A percentile compares a stretch with the other conserved stretches of the same genome.
phyloP scores from a whole-genome alignment of 331 rosid species.

The Dryas integrifolia region DNA sequence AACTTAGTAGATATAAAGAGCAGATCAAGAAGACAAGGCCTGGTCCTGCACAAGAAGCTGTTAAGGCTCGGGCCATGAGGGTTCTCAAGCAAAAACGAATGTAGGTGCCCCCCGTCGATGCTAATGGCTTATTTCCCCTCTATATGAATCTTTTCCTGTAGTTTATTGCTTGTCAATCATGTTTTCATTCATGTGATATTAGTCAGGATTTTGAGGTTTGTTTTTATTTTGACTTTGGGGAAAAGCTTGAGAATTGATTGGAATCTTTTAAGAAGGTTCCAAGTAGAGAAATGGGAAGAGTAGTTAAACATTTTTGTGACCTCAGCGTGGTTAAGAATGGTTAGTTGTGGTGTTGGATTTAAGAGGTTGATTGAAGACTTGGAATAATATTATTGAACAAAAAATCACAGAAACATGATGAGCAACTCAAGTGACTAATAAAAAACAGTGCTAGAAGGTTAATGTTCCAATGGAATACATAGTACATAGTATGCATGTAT shows the following conservation, averaged over 20 bases:
- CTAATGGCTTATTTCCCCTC: background rate
- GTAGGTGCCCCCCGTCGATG: slow-evolving; percentile 39
- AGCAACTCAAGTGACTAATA: background rate
- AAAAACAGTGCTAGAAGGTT: background rate
- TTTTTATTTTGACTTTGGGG: background rate
- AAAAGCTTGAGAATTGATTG: background rate
- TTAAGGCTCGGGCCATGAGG: slow-evolving; percentile 93
- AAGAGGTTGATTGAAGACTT: background rate
- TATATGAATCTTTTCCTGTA: background rate
- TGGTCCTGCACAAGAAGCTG: slow-evolving; percentile 87
- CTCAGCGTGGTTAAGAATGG: background rate
- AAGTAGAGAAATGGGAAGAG: background rate
- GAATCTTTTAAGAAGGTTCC: background rate
- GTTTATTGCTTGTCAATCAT: background rate
- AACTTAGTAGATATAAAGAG: slow-evolving; percentile 83
- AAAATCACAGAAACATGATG: background rate
- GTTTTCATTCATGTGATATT: background rate
- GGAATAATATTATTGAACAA: background rate
- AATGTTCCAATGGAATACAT: background rate
- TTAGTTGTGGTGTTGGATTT: background rate
- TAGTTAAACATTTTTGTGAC: background rate
- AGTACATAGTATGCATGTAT: background rate
- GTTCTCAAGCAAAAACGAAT: slow-evolving; percentile 93
- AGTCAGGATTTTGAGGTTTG: background rate
- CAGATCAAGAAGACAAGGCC: slow-evolving; percentile 95